phyloP scores from a whole-genome alignment of 2,329 filamentous ascomycete species.

The Beauveria sp. region DNA sequence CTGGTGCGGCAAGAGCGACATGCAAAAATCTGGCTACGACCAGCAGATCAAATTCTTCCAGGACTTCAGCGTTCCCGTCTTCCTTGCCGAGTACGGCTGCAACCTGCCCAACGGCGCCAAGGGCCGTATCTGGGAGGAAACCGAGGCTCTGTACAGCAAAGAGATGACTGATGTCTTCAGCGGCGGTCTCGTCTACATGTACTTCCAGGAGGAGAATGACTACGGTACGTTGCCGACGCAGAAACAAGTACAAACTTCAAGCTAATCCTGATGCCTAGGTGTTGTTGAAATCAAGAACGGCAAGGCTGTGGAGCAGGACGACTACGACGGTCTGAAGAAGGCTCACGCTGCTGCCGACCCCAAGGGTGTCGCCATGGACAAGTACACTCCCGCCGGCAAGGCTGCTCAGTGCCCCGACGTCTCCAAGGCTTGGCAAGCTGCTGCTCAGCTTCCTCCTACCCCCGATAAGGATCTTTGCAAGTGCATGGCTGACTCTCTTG shows the following conservation, averaged over 20 bases:
- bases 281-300: slow-evolving; percentile 52
- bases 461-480: slow-evolving; percentile 73
- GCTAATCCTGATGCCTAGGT: slow-evolving; percentile 33
- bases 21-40: slow-evolving; percentile 69
- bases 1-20: slow-evolving; percentile 86
- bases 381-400: slow-evolving; percentile 70
- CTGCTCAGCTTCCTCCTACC: slow-evolving; percentile 64
- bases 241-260: not conserved
- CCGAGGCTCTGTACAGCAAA: slow-evolving; percentile 67
- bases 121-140: slow-evolving; percentile 78
- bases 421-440: slow-evolving; percentile 53
- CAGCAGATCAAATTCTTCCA: slow-evolving; percentile 79
- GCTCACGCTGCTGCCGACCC: slow-evolving; percentile 63
- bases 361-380: slow-evolving; percentile 53
- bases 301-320: slow-evolving; percentile 54
- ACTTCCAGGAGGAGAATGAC: slow-evolving; percentile 84
- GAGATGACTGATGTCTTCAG: slow-evolving; percentile 86
- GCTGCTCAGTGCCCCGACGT: slow-evolving; percentile 64
- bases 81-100: slow-evolving; percentile 99
- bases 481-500: slow-evolving; percentile 73
- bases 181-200: slow-evolving; percentile 98
- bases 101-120: slow-evolving; percentile 56
- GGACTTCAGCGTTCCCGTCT: slow-evolving; percentile 86
- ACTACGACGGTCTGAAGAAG: slow-evolving; percentile 66
- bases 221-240: slow-evolving; percentile 53